A percentile compares a stretch with the other conserved stretches of the same genome.
Evolutionary conservation across 495 filamentous ascomycete species (phyloP).

Genomic region (Neurospora sp.): DNA sequence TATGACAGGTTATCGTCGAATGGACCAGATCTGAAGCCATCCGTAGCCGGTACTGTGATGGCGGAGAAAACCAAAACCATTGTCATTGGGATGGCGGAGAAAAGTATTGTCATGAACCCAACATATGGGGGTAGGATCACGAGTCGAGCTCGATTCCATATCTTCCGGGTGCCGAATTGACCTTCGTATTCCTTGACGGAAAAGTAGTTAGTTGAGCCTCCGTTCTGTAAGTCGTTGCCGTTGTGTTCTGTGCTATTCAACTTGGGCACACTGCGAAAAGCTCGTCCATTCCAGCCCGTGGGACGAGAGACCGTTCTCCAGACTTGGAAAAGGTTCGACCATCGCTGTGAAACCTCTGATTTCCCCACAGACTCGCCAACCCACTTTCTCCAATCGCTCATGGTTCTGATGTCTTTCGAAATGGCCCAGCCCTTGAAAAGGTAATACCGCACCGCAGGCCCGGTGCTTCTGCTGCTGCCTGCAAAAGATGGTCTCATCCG

Average conservation of each 20-base stretch:
- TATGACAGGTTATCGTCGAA: accelerated
- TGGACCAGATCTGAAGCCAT: background rate
- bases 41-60: background rate
- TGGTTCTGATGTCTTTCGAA: background rate
- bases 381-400: background rate
- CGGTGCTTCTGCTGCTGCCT: background rate
- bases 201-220: background rate
- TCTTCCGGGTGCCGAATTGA: background rate
- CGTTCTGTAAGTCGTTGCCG: background rate
- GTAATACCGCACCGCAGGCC: background rate
- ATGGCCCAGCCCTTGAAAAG: background rate
- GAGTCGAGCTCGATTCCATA: background rate
- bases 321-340: background rate
- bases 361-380: background rate
- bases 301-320: background rate
- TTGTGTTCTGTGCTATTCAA: background rate
- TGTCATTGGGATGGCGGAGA: background rate
- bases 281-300: background rate
- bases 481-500: background rate
- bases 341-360: background rate
- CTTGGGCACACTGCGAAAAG: background rate
- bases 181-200: background rate
- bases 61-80: background rate
- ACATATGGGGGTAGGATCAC: background rate
- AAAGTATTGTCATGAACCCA: background rate